phyloP scores from a whole-genome alignment of 768 basidiomycete species.

The Saitozyma podzolica region DNA sequence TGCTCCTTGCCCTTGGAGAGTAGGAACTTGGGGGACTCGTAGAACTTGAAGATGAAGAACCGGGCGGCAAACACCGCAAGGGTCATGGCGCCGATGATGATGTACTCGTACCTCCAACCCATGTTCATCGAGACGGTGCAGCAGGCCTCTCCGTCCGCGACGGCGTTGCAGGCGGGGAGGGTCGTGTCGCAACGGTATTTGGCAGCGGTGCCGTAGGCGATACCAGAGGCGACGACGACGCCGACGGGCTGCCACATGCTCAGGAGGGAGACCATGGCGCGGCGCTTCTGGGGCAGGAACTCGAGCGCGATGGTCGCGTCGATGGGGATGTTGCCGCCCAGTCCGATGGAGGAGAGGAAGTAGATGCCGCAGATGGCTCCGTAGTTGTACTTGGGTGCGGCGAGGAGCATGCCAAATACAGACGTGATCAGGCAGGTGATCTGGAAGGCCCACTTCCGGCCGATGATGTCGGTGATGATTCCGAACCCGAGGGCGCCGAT shows the following conservation, averaged over 20 bases:
- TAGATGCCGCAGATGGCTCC: slow-evolving; percentile 49
- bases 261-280: slow-evolving; percentile 59
- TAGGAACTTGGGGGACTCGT: slow-evolving; percentile 66
- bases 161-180: slow-evolving; percentile 32
- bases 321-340: slow-evolving; percentile 55
- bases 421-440: slow-evolving; percentile 51
- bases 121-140: slow-evolving; percentile 60
- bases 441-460: slow-evolving; percentile 53
- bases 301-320: slow-evolving; percentile 51
- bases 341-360: slow-evolving; percentile 42
- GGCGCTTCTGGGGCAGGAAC: slow-evolving; percentile 41
- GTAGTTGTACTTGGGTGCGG: slow-evolving; percentile 50
- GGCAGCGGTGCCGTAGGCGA: slow-evolving; percentile 63
- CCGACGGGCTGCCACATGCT: slow-evolving; percentile 57
- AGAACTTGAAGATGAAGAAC: slow-evolving; percentile 62
- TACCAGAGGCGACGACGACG: slow-evolving; percentile 59
- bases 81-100: slow-evolving; percentile 55
- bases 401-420: slow-evolving; percentile 41
- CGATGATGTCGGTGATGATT: slow-evolving; percentile 49
- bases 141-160: slow-evolving; percentile 49
- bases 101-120: slow-evolving; percentile 67
- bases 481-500: slow-evolving; percentile 50
- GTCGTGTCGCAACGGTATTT: slow-evolving; percentile 58
- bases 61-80: slow-evolving; percentile 61
- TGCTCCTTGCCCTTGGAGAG: slow-evolving; percentile 62